Base-by-base conservation (phyloP, 2,329 filamentous ascomycete genomes). In the Aspergillus sp. region DNA sequence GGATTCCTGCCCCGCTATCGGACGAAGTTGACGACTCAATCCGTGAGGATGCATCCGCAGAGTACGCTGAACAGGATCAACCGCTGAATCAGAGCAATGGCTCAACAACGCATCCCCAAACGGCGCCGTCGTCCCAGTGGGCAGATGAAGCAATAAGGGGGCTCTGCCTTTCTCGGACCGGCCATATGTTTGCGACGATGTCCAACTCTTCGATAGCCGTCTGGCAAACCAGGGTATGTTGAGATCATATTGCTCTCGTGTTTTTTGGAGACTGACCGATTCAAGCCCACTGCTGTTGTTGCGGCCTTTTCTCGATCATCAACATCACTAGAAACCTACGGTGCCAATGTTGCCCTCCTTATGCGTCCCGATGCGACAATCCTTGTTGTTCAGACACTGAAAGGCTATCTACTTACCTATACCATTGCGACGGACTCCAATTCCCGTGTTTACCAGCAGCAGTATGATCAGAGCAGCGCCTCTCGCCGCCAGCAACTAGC, bases 371-470 rank as follows among this genome's bases (percentile, higher is more conserved):
- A 99, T 74, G 92, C 91, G 6, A 89, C 91, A 58, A 96, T 98
- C 53, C 86, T 97, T 52, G 92, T 97, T 39, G 87, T 97, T 45
- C 92, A 93, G 70, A 98, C 95, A 3, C 84, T 87, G 41, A 80
- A 87, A 47, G 93, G 93, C 60, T 98, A 90, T 71, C 83, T 99
- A 27, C 95, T 99, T 66, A 98, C 93, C 4, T 99, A 99, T 72
- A 93, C 93, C 0, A 81, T 99, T 43, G 90, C 92, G 12, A 91
- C 88, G 17, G 93, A 97, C 70, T 84, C 90, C 52, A 87, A 90
- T 58, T 88, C 90, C 15, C 85, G 87, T 63, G 90, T 97, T 7
- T 98, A 96, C 72, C 90, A 90, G 68, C 88, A 92, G 15, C 86
- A 89, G 57, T 93, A 96, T 64, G 82, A 76, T 48, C 76, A 80